Base-by-base conservation (phyloP, 164 flowering plant species). In the Magnolia kwangsiensis region DNA sequence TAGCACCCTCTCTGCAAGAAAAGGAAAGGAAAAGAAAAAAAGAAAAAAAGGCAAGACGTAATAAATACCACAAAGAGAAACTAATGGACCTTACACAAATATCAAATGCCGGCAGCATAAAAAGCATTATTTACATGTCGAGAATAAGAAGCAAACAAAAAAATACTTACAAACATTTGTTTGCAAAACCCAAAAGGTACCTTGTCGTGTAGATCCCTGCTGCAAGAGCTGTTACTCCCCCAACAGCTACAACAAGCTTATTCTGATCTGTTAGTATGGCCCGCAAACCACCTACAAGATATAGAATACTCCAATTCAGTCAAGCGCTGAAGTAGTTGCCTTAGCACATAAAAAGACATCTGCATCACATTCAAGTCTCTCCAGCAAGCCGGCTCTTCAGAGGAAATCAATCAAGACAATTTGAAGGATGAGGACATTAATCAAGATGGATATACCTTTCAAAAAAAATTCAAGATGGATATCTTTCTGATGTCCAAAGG, bases 201-300 rank as follows among this genome's bases (percentile, higher is more conserved):
- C 99, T 92, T 4, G 98, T 92, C 2, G 97, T 96, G 81, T 94
- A 96, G 79, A 96, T 84, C 66, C 99, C 99, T 11, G 97, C 98
- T 84, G 99, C 99, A 74, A 94, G 82, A 68, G 99, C 97, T 69
- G 98, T 96, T 70, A 84, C 98, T 84, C 99, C 99, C 74, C 98
- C 98, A 85, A 96, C 85, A 74, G 97, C 89, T 97, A 94, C 87
- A 31, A 90, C 8, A 83, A 94, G 82, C 85, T 83, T 96, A 77
- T 83, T 90, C 75, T 89, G 86, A 82, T 96, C 99, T 18, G 89
- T 94, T 81, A 96, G 84, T 72, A 94, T 76, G 20, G 81, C 80
- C 79, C 91, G 87, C 61, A 96, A 70, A 68, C 99, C 99, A 70
- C 93, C 99, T 96, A 85, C 76, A 87, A 51, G 80, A 29, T 19